A percentile compares a stretch with the other conserved stretches of the same genome.
phyloP scores from a whole-genome alignment of 495 filamentous ascomycete species.

The Lasiosphaeria hispida region DNA sequence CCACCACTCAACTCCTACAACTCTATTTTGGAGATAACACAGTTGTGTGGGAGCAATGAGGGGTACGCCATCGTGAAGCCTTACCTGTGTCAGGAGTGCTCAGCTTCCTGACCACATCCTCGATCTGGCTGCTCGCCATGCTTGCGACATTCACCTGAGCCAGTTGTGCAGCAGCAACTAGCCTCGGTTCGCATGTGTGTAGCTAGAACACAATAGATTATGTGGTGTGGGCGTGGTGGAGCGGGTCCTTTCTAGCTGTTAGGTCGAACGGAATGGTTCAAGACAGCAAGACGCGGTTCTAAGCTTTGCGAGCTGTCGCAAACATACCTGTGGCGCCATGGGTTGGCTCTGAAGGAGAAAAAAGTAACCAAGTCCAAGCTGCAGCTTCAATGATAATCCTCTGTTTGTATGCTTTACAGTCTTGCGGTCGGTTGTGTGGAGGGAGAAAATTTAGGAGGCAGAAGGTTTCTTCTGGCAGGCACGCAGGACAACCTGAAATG shows the following conservation, averaged over 20 bases:
- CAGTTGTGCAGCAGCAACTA: constrained; percentile 10
- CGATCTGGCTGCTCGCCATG: constrained; percentile 53
- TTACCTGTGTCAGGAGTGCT: constrained; percentile 53
- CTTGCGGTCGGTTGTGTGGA: background rate
- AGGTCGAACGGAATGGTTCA: background rate
- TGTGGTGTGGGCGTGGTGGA: background rate
- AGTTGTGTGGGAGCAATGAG: too few relatives aligned
- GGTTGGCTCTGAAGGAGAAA: background rate
- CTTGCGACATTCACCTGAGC: constrained; percentile 34
- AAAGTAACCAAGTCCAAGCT: background rate
- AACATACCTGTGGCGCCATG: constrained; percentile 10
- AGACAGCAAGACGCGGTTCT: background rate
- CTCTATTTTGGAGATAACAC: too few relatives aligned
- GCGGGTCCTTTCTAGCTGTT: background rate
- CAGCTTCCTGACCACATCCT: constrained; percentile 53
- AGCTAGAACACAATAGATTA: background rate
- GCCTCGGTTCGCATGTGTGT: constrained; percentile 12
- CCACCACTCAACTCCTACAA: too few relatives aligned
- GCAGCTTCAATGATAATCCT: background rate
- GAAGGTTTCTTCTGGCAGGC: constrained; percentile 13
- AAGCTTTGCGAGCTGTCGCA: background rate
- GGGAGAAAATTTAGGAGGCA: background rate
- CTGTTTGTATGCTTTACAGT: background rate
- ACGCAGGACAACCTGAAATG: background rate
- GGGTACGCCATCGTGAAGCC: background rate